Evolutionary conservation across 306 rosid genomes (phyloP).

Genomic region (Cucurbita maxima): DNA sequence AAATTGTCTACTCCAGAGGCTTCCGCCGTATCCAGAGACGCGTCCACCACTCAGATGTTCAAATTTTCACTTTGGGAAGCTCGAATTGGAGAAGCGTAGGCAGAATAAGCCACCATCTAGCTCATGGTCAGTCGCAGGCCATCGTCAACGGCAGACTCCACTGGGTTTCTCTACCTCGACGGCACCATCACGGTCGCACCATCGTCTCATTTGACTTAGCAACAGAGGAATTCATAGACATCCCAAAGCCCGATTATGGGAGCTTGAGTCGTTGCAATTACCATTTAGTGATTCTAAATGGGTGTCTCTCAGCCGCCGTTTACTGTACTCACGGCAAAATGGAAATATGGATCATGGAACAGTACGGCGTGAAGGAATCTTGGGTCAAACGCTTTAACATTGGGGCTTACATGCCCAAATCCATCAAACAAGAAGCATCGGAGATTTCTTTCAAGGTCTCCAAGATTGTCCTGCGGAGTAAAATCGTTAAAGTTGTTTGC

Average conservation of each 20-base stretch:
- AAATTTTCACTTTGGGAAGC: conserved; percentile 18
- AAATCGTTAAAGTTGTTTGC: conserved; percentile 16
- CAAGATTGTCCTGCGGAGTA: background rate
- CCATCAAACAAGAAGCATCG: conserved; percentile 7
- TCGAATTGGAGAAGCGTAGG: conserved; percentile 33
- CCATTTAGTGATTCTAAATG: conserved; percentile 20
- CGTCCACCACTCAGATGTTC: conserved; percentile 11
- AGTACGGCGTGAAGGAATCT: conserved; percentile 27
- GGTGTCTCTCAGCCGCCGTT: conserved; percentile 26
- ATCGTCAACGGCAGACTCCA: conserved; percentile 31
- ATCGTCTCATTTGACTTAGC: conserved; percentile 29
- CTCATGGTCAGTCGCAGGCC: conserved; percentile 17
- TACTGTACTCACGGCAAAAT: conserved; percentile 11
- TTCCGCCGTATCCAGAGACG: background rate
- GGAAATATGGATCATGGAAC: conserved; percentile 36
- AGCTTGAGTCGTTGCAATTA: conserved; percentile 9
- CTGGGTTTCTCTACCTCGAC: conserved; percentile 22
- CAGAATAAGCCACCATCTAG: conserved; percentile 7
- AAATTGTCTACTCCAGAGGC: conserved; percentile 12
- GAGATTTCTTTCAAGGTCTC: conserved; percentile 8
- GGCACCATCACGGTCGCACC: conserved; percentile 8
- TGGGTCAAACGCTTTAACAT: conserved; percentile 18
- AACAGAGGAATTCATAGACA: conserved; percentile 20
- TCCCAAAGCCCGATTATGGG: conserved; percentile 13
- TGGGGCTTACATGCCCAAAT: conserved; percentile 14